These are phyloP conservation scores for Eutrema yunnanense DNA, from an alignment of 345 rosid species.

Conservation along the genomic window DNA sequence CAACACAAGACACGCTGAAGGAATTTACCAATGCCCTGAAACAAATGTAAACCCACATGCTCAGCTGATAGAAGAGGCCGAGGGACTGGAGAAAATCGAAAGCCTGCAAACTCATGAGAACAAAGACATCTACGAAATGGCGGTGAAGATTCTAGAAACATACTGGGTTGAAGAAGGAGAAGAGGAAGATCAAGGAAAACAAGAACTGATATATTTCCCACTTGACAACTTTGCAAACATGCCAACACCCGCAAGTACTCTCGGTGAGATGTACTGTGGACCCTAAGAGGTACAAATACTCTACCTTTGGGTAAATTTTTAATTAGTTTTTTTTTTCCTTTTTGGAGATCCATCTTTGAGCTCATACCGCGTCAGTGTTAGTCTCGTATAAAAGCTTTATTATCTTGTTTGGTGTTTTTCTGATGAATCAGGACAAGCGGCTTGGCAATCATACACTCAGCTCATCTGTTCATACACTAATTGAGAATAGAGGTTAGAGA, in stretches of 20 bases:
- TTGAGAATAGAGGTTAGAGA: slow-evolving; percentile 11
- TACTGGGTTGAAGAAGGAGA: slow-evolving; percentile 46
- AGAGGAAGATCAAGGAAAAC: slow-evolving; percentile 25
- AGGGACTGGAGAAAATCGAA: slow-evolving; percentile 53
- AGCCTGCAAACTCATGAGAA: slow-evolving; percentile 46
- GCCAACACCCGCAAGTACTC: slow-evolving; percentile 16
- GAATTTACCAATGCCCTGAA: slow-evolving; percentile 24
- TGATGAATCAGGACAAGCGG: slow-evolving; percentile 14
- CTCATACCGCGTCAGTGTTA: not conserved
- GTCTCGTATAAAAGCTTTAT: not conserved
- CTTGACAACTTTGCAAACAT: slow-evolving; percentile 15
- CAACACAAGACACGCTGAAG: slow-evolving; percentile 30
- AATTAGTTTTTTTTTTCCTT: not conserved
- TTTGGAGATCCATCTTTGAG: not conserved
- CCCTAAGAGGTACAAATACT: slow-evolving; percentile 22
- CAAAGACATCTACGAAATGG: slow-evolving; percentile 30
- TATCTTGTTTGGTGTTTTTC: slow-evolving; percentile 4
- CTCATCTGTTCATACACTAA: slow-evolving; percentile 2
- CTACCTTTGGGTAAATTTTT: not conserved
- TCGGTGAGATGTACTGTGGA: slow-evolving; percentile 20
- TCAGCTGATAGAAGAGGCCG: slow-evolving; percentile 50
- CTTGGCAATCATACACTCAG: not conserved
- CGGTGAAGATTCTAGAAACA: slow-evolving; percentile 49
- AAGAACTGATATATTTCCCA: slow-evolving; percentile 19
- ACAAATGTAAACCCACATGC: slow-evolving; percentile 41